Percentiles rank a stretch among this genome's conserved stretches.
These are phyloP conservation scores for Vinca minor DNA, from an alignment of 257 asterid species.

Conservation along the genomic window DNA sequence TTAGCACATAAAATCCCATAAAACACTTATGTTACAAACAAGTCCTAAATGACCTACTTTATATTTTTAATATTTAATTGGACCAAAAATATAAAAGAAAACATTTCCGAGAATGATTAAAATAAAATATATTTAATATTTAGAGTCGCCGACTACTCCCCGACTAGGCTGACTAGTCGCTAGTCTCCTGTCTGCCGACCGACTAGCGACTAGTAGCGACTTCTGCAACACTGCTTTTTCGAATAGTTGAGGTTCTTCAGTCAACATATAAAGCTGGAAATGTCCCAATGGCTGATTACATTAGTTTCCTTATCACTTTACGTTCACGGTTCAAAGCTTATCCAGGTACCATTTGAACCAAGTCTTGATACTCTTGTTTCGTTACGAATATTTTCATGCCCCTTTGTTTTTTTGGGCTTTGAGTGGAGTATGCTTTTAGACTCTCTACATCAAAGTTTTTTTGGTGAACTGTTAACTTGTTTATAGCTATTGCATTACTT, in stretches of 20 bases:
- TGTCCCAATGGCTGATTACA: conserved; percentile 59
- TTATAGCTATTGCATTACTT: background rate
- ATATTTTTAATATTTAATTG: no score
- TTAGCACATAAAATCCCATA: no score
- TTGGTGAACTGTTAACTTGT: background rate
- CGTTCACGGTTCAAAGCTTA: conserved; percentile 56
- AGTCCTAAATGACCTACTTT: no score
- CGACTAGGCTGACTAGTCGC: no score
- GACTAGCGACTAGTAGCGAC: no score
- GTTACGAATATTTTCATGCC: background rate
- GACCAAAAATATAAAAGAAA: no score
- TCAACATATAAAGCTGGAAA: conserved; percentile 73
- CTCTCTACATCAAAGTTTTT: background rate
- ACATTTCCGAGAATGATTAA: no score
- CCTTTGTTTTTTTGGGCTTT: background rate
- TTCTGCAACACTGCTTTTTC: no score
- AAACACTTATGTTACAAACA: no score
- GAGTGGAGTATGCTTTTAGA: background rate
- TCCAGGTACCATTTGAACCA: conserved; percentile 49
- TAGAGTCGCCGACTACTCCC: no score
- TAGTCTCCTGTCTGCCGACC: no score
- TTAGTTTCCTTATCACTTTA: conserved; percentile 70
- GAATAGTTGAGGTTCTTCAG: conserved; percentile 65
- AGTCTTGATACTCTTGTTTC: background rate
- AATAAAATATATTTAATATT: no score